Evolutionary conservation across 1,284 basidiomycete species (phyloP).

Genomic region (Fomitiporia mediterranea): DNA sequence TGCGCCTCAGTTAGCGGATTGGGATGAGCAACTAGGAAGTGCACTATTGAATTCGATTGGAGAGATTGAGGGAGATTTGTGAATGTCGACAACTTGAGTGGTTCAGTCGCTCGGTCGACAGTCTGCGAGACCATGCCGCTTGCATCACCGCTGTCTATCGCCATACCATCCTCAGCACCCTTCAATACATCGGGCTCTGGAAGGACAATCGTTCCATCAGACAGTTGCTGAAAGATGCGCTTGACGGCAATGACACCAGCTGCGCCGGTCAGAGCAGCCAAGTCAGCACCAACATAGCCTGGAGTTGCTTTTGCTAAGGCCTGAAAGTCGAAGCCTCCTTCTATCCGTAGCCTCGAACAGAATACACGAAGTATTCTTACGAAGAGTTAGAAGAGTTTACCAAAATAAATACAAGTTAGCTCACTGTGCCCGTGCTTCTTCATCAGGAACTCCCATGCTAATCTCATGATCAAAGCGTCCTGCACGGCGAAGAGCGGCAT

Average conservation of each 20-base stretch:
- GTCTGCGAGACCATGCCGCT: slow-evolving; percentile 22
- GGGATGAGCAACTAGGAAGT: slow-evolving; percentile 86
- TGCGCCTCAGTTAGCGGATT: slow-evolving; percentile 72
- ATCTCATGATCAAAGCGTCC: slow-evolving; percentile 98
- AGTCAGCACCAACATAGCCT: slow-evolving; percentile 95
- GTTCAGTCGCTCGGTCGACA: slow-evolving; percentile 17
- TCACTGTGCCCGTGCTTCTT: slow-evolving; percentile 84
- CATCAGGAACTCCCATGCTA: slow-evolving; percentile 93
- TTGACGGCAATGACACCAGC: slow-evolving; percentile 97
- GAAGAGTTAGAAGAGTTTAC: not conserved
- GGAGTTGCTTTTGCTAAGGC: slow-evolving; percentile 90
- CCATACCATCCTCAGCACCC: slow-evolving; percentile 42
- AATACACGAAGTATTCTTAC: slow-evolving; percentile 78
- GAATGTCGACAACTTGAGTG: slow-evolving; percentile 37
- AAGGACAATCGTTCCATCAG: slow-evolving; percentile 58
- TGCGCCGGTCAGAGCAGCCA: slow-evolving; percentile 86
- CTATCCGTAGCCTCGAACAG: slow-evolving; percentile 68
- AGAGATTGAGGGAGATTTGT: slow-evolving; percentile 33
- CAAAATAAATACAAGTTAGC: slow-evolving; percentile 27
- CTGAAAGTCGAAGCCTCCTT: slow-evolving; percentile 79
- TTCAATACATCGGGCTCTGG: slow-evolving; percentile 33
- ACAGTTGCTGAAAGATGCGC: slow-evolving; percentile 86
- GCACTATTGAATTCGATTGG: slow-evolving; percentile 70
- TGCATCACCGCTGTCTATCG: slow-evolving; percentile 36
- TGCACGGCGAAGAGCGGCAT: slow-evolving; percentile 88